Base-by-base conservation (phyloP, 129 eudicot species). In the Deinandra increscens region DNA sequence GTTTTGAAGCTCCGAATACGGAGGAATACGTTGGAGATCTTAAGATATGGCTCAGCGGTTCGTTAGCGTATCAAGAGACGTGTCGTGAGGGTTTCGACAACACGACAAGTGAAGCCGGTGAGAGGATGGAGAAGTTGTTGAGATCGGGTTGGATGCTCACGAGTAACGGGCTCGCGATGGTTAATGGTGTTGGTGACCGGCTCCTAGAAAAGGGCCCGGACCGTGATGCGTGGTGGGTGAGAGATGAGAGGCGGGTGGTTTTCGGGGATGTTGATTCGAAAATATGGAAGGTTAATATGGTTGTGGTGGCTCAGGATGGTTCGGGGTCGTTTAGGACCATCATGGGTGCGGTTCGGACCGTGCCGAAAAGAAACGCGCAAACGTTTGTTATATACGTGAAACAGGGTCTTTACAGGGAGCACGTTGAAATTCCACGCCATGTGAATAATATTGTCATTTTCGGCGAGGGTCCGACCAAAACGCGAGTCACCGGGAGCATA, bases 11-110 rank as follows among this genome's bases (percentile, higher is more conserved):
- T 6, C 18, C 18, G 12, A 72, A 73, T 55, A 6, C 74, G n/a
- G 79, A 80, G 22, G 81, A 83, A 4, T 68, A 66, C 6, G 59
- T 78, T 3, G 79, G 44, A 1, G 86, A 86, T 63, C 72, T 89
- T 29, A 80, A 80, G 67, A 69, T 80, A n/a, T 92, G 98, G 98
- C 82, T 92, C 13, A 86, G 95, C 12, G 98, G 83, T 15, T 68
- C 87, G 3, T 31, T 84, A 14, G 83, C 91, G 4, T 81, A 81
- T 72, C 89, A 91, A 66, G 89, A 78, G 18, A 91, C 94, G 23
- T 88, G 97, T 49, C 20, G 81, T 1, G 97, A 91, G 34, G 96
- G 86, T 15, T 91, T 91, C 38, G 66, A 86, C 73, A 88, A 88
- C 71, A 91, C 88, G 0, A 84, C 83, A 0, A 87, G 83, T 14